phyloP scores from a whole-genome alignment of 768 basidiomycete species.

The Leccinum sublutescens region DNA sequence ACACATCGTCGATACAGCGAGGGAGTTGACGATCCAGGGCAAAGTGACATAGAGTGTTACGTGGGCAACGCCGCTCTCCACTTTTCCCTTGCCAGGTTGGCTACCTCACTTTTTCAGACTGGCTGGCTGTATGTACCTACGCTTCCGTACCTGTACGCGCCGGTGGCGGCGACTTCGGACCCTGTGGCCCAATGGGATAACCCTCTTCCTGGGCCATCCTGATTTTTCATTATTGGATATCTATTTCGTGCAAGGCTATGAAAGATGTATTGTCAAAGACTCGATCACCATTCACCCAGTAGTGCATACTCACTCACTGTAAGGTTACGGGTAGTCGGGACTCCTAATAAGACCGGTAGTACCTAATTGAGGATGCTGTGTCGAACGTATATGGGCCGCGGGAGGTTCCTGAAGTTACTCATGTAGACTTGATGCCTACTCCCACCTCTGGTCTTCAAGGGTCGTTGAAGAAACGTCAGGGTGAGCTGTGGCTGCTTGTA shows the following conservation, averaged over 20 bases:
- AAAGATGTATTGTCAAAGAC: too few species aligned
- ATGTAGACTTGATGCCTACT: slow-evolving; percentile 22
- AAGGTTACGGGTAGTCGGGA: too few species aligned
- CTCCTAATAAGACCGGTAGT: too few species aligned
- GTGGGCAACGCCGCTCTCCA: slow-evolving; percentile 60
- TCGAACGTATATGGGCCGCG: background rate
- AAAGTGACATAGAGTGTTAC: slow-evolving; percentile 71
- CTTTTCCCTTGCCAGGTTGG: slow-evolving; percentile 66
- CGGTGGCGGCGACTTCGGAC: slow-evolving; percentile 46
- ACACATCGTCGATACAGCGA: too few species aligned
- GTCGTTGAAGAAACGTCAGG: slow-evolving; percentile 20
- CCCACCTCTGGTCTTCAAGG: slow-evolving; percentile 20
- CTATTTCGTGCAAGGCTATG: background rate
- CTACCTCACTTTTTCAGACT: slow-evolving; percentile 78
- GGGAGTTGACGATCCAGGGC: too few species aligned
- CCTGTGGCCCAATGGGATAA: slow-evolving; percentile 79
- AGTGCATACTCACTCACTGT: too few species aligned
- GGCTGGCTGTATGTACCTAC: slow-evolving; percentile 51
- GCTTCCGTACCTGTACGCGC: slow-evolving; percentile 37
- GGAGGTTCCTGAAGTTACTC: slow-evolving; percentile 1
- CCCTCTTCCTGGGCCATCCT: slow-evolving; percentile 67
- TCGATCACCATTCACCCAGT: too few species aligned
- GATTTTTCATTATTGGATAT: background rate
- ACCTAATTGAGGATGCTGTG: slow-evolving; percentile 36
- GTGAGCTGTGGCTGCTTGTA: slow-evolving; percentile 9